Conservation (phyloP, 306 rosid genomes). For the Cicer chorassanicum region DNA sequence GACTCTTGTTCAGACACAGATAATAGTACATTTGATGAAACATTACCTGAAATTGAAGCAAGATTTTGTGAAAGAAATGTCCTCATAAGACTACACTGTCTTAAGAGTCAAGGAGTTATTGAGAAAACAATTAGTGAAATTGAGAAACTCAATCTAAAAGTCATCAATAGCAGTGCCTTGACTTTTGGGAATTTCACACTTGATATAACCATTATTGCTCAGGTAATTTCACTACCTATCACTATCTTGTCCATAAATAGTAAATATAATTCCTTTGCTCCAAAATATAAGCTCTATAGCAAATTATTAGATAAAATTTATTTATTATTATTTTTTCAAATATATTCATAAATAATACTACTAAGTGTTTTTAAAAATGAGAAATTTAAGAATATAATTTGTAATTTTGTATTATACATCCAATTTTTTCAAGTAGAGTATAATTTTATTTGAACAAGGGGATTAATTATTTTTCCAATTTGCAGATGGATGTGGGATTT, state of each 20-base stretch:
- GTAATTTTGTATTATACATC: too few species aligned
- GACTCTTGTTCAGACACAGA: conserved; percentile 47
- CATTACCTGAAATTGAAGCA: conserved; percentile 89
- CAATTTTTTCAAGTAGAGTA: too few species aligned
- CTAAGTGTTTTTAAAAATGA: too few species aligned
- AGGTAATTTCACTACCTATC: conserved; percentile 52
- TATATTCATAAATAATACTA: too few species aligned
- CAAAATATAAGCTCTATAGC: too few species aligned
- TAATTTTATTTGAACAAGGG: background rate
- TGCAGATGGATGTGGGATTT: conserved; percentile 83
- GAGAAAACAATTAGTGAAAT: conserved; percentile 67
- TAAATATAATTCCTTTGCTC: too few species aligned
- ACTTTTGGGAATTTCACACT: conserved; percentile 81
- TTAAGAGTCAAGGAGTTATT: conserved; percentile 71
- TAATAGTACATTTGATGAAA: conserved; percentile 49
- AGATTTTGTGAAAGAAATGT: conserved; percentile 79
- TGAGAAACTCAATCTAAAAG: conserved; percentile 70
- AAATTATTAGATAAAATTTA: too few species aligned
- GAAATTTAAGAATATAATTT: too few species aligned
- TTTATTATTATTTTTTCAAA: too few species aligned
- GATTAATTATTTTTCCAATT: conserved; percentile 15
- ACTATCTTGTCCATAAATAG: background rate
- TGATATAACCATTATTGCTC: conserved; percentile 83
- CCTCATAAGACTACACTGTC: conserved; percentile 84
- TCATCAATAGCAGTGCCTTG: conserved; percentile 71